phyloP scores from a whole-genome alignment of 345 rosid species.

The Excoecaria cochinchinensis region DNA sequence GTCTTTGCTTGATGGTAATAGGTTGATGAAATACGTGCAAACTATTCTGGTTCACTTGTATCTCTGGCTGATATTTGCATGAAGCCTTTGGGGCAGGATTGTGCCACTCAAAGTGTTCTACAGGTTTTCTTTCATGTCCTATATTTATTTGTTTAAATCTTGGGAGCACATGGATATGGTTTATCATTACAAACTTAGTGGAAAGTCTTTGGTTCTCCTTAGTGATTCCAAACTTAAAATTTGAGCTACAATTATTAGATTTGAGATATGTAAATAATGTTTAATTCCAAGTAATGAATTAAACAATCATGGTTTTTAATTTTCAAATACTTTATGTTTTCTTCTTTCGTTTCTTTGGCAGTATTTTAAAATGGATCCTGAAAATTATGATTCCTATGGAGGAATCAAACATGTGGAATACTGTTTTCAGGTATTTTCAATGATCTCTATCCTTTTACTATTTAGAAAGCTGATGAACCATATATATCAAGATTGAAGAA shows the following conservation, averaged over 20 bases:
- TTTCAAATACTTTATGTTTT: conserved; percentile 19
- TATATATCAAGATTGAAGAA: no score
- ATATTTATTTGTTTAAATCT: background rate
- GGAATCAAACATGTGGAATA: conserved; percentile 31
- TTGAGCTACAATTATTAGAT: background rate
- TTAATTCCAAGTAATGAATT: background rate
- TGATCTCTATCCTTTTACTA: conserved; percentile 6
- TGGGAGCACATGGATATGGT: background rate
- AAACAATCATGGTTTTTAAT: background rate
- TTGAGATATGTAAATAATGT: conserved; percentile 1
- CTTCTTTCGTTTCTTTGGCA: conserved; percentile 9
- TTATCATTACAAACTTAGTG: background rate
- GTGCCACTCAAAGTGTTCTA: conserved; percentile 31
- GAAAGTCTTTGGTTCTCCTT: background rate
- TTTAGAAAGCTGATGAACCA: background rate
- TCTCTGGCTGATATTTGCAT: conserved; percentile 31
- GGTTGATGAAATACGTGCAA: conserved; percentile 27
- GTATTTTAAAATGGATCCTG: conserved; percentile 32
- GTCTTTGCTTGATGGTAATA: conserved; percentile 11
- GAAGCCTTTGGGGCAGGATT: conserved; percentile 30
- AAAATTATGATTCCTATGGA: conserved; percentile 26
- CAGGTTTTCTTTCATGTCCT: conserved; percentile 23
- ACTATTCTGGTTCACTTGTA: conserved; percentile 24
- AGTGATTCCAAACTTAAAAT: background rate
- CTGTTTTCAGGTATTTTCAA: conserved; percentile 22